Conservation (phyloP, 345 rosid species). For the Luvunga scandens region DNA sequence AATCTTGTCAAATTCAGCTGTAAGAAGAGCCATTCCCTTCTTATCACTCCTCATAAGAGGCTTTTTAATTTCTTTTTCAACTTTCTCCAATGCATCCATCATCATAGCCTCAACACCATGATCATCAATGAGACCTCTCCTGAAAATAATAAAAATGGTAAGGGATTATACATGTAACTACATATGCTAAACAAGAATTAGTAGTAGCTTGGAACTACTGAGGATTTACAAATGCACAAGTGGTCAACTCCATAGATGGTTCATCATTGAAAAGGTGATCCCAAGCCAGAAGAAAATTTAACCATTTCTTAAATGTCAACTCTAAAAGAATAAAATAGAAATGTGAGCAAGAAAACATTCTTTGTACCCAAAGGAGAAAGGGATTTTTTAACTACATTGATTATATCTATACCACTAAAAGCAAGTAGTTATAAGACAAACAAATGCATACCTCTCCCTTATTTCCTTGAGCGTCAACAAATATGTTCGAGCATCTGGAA, state of each 20-base stretch:
- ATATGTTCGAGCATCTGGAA: constrained; percentile 89
- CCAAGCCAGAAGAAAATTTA: not conserved
- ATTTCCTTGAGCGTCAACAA: constrained; percentile 72
- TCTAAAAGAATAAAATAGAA: not conserved
- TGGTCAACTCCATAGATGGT: not conserved
- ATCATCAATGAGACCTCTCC: constrained; percentile 83
- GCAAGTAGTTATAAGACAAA: constrained; percentile 7
- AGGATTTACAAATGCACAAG: not conserved
- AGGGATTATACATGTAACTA: not conserved
- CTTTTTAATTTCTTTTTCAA: constrained; percentile 85
- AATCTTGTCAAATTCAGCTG: constrained; percentile 86
- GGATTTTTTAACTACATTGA: not conserved
- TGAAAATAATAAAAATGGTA: constrained; percentile 26
- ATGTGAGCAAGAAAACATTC: not conserved
- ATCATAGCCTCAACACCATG: constrained; percentile 93
- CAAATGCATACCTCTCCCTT: constrained; percentile 51
- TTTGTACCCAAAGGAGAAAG: not conserved
- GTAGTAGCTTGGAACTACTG: not conserved
- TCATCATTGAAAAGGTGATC: not conserved
- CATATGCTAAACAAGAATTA: not conserved
- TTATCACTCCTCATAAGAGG: constrained; percentile 92
- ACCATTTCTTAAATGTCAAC: not conserved
- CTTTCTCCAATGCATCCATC: constrained; percentile 92
- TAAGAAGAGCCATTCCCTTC: constrained; percentile 84
- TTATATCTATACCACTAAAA: not conserved